Percentiles rank a stretch among this genome's conserved stretches.
Evolutionary conservation across 768 basidiomycete genomes (phyloP).

Genomic region (Mycena chlorophos): DNA sequence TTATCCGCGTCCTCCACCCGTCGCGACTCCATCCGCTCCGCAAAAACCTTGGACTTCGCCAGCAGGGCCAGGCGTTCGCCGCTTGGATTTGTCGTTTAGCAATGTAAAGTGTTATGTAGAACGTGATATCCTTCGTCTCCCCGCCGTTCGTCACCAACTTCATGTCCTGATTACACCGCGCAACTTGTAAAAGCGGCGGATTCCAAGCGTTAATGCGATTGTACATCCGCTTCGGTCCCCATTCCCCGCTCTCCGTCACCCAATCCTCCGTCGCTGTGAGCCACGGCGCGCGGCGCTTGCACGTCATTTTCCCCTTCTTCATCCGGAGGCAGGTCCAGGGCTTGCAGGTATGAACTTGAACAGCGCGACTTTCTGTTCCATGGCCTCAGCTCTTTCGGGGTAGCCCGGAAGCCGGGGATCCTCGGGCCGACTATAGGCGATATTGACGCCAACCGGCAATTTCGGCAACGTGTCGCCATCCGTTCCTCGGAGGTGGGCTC

Average conservation of each 20-base stretch:
- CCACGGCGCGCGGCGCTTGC: conserved; percentile 40
- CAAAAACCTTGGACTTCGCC: conserved; percentile 31
- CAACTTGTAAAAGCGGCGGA: too few relatives aligned
- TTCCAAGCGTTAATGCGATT: conserved; percentile 31
- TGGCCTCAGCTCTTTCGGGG: neutral
- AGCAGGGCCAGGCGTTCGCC: conserved; percentile 41
- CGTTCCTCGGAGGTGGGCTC: neutral
- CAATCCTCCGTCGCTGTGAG: conserved; percentile 20
- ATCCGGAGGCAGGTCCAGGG: conserved; percentile 22
- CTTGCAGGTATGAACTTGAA: conserved; percentile 30
- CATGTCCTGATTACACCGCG: too few relatives aligned
- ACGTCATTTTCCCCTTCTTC: conserved; percentile 22
- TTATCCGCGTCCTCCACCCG: conserved; percentile 16
- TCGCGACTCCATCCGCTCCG: conserved; percentile 13
- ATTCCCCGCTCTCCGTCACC: conserved; percentile 28
- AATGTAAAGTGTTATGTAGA: conserved; percentile 41
- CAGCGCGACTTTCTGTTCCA: neutral
- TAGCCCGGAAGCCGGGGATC: neutral
- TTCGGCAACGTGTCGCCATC: neutral
- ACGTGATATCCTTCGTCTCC: conserved; percentile 34
- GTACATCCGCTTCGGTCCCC: conserved; percentile 27
- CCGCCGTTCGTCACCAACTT: conserved; percentile 37
- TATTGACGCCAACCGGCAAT: neutral
- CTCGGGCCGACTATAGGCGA: neutral
- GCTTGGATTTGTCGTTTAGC: conserved; percentile 40